These are phyloP conservation scores for Nicotiana knightiana DNA, from an alignment of 257 asterid species.

Conservation along the genomic window DNA sequence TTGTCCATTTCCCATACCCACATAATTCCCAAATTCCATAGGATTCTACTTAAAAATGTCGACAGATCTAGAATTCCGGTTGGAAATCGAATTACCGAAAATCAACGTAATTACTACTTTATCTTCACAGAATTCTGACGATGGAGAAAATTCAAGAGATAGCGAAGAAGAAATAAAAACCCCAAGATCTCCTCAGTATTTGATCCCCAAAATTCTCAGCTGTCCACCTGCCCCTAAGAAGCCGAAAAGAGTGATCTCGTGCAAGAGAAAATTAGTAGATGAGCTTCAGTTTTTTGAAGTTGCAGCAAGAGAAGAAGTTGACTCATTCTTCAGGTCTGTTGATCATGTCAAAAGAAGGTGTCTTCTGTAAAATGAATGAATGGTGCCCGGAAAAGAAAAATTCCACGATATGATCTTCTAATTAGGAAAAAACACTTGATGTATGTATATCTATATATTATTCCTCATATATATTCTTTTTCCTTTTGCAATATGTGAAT, in stretches of 20 bases:
- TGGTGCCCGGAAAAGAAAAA: too few relatives aligned
- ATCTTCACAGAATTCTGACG: not conserved
- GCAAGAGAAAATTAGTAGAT: conserved; percentile 38
- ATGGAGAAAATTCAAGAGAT: not conserved
- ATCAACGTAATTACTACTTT: conserved; percentile 14
- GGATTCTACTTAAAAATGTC: conserved; percentile 22
- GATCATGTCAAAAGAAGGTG: conserved; percentile 37
- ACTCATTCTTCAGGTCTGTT: conserved; percentile 31
- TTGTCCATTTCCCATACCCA: not conserved
- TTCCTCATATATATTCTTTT: not conserved
- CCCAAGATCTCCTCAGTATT: conserved; percentile 38
- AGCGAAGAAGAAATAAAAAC: conserved; percentile 29
- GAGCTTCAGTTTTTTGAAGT: conserved; percentile 38
- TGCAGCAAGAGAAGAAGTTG: conserved; percentile 34
- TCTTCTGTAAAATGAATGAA: conserved; percentile 10
- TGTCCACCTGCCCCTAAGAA: conserved; percentile 68
- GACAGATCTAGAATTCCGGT: conserved; percentile 35
- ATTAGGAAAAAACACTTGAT: not conserved
- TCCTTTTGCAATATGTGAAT: not conserved
- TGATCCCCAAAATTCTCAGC: conserved; percentile 34
- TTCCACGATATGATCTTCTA: not conserved
- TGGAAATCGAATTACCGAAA: conserved; percentile 25
- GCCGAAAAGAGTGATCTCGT: conserved; percentile 28
- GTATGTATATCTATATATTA: not conserved
- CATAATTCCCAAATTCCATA: not conserved